phyloP scores from a whole-genome alignment of 306 rosid species.

The Cicer chorassanicum region DNA sequence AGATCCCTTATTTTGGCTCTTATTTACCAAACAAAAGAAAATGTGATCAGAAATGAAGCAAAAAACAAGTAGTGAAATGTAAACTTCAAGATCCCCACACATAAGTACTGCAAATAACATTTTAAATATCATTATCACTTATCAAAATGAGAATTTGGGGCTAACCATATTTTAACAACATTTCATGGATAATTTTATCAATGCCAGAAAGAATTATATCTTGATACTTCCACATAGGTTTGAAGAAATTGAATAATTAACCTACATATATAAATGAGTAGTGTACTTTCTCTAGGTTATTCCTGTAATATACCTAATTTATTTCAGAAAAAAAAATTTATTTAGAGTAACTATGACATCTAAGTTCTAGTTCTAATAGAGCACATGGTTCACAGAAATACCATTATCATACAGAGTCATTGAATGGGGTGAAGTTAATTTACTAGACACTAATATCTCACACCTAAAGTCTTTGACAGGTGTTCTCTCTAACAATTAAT shows the following conservation, averaged over 20 bases:
- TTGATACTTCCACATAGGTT: slow-evolving; percentile 5
- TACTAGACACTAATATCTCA: background rate
- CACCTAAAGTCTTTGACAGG: slow-evolving; percentile 1
- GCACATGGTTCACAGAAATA: background rate
- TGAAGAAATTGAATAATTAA: slow-evolving; percentile 15
- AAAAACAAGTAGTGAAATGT: background rate
- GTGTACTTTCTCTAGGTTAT: background rate
- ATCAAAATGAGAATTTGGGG: background rate
- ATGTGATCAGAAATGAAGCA: background rate
- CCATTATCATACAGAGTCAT: background rate
- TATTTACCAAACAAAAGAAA: slow-evolving; percentile 4
- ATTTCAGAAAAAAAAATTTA: background rate
- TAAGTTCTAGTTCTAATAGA: slow-evolving; percentile 12
- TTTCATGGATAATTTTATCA: no score
- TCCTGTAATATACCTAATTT: background rate
- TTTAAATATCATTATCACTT: background rate
- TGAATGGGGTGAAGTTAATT: slow-evolving; percentile 13
- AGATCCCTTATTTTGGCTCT: background rate
- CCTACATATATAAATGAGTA: background rate
- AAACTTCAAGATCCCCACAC: slow-evolving; percentile 13
- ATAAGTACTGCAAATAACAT: slow-evolving; percentile 1
- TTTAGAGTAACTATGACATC: slow-evolving; percentile 6
- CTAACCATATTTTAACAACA: background rate
- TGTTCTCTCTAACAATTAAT: slow-evolving; percentile 9
- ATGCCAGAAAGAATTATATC: background rate